Percentiles rank a stretch among this genome's conserved stretches.
These are phyloP conservation scores for Saccharum hybrid DNA, from an alignment of 202 grass and related monocot species.

Conservation along the genomic window DNA sequence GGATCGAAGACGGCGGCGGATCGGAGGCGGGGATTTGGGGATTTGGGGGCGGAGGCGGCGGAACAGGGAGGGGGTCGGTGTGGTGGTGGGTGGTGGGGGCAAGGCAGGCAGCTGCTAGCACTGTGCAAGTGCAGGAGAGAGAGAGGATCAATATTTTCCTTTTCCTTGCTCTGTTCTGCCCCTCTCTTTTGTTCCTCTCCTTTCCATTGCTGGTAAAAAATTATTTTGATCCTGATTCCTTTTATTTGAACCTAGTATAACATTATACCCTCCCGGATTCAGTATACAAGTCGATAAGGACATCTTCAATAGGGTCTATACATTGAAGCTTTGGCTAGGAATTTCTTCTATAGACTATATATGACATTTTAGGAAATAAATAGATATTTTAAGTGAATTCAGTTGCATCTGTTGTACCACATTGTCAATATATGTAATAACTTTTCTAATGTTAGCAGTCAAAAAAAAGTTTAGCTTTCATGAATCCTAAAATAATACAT, in stretches of 20 bases:
- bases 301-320: no score
- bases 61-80: conserved; percentile 50
- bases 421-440: no score
- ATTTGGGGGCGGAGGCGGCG: conserved; percentile 48
- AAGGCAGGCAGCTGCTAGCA: background rate
- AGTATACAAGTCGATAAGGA: no score
- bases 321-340: no score
- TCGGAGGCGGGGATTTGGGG: conserved; percentile 63
- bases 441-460: no score
- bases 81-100: conserved; percentile 36
- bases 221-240: background rate
- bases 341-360: no score
- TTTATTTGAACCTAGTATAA: background rate
- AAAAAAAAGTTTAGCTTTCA: no score
- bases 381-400: no score
- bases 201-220: conserved; percentile 28
- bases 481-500: no score
- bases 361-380: no score
- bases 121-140: background rate
- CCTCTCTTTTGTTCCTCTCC: background rate
- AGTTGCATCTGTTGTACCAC: no score
- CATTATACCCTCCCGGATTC: no score
- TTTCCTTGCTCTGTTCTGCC: background rate
- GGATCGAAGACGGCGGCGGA: conserved; percentile 48
- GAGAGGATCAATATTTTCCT: background rate